Evolutionary conservation across 441 rosid species (phyloP).

Genomic region (Aleurites moluccanus): DNA sequence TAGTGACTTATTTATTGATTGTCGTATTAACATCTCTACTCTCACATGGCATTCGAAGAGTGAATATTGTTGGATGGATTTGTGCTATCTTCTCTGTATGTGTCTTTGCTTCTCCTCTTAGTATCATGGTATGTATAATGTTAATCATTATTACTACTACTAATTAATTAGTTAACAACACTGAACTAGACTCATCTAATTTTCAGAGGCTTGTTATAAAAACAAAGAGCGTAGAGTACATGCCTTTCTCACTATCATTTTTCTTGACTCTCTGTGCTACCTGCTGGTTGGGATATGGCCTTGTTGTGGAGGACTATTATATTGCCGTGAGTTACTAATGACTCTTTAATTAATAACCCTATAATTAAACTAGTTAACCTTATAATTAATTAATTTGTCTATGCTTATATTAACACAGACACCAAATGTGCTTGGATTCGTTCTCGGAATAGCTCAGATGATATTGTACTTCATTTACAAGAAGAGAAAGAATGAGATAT

Average conservation of each 20-base stretch:
- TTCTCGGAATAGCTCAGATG: conserved; percentile 50
- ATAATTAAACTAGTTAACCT: too few species aligned
- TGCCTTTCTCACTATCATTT: conserved; percentile 51
- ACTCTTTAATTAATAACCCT: neutral
- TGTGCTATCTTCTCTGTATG: conserved; percentile 41
- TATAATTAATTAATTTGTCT: neutral
- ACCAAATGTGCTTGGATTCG: conserved; percentile 45
- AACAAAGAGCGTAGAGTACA: conserved; percentile 53
- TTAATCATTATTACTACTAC: neutral
- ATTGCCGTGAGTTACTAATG: conserved; percentile 40
- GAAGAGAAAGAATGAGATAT: conserved; percentile 19
- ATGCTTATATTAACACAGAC: conserved; percentile 25
- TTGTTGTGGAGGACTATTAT: conserved; percentile 38
- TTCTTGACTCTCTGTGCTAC: conserved; percentile 41
- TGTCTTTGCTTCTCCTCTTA: conserved; percentile 57
- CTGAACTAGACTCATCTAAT: neutral
- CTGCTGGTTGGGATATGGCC: conserved; percentile 47
- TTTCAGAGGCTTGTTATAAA: conserved; percentile 44
- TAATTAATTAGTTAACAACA: neutral
- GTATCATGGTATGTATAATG: conserved; percentile 21
- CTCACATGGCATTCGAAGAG: conserved; percentile 22
- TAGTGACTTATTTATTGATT: conserved; percentile 30
- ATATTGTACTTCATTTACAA: conserved; percentile 39
- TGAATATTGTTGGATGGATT: conserved; percentile 49
- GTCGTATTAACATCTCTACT: conserved; percentile 29